Base-by-base conservation (phyloP, 73 alveolate species). In the Tetrahymena malaccensis region DNA sequence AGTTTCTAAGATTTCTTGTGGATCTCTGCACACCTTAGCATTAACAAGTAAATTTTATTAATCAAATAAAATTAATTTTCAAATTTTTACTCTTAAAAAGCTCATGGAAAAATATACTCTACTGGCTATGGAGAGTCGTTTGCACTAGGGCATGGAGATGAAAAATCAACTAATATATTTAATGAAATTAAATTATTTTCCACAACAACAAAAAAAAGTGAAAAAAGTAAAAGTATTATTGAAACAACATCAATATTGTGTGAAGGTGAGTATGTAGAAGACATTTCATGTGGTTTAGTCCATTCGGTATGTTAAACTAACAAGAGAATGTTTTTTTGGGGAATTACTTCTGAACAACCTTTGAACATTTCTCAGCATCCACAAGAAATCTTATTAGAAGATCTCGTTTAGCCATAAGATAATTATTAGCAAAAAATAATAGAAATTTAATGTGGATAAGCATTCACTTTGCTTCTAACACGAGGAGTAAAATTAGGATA, bases 61-160 rank as follows among this genome's bases (percentile, higher is more conserved):
- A n/a, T n/a, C n/a, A n/a, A n/a, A n/a, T n/a, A n/a, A n/a, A 95
- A 22, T 89, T 85, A 55, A 95, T 85, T 95, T 4, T 8, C 19
- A n/a, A 31, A n/a, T 70, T 70, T 70, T 70, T 11, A 19, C 17
- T 25, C 17, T 25, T 27, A 70, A 70, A n/a, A 27, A 70, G 89
- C 89, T n/a, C 89, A 70, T 70, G 89, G 89, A 8, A 85, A 95
- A 93, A 43, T 93, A 0, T 95, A 43, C 31, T 95, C 97, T 19
- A 55, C 95, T 85, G 97, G 97, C 12, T 95, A 85, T 50, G 97
- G 97, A 22, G 97, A 95, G 35, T 43, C 94, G 6, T 95, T 55
- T 95, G 97, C 97, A 12, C 43, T 95, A 34, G 97, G 97, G 25
- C 97, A 95, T n/a, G 58, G 94, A 55, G 94, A 95, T 35, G 94